Base-by-base conservation (phyloP, 371 early-diverging fungal species). In the Apophysomyces trapeziformis region DNA sequence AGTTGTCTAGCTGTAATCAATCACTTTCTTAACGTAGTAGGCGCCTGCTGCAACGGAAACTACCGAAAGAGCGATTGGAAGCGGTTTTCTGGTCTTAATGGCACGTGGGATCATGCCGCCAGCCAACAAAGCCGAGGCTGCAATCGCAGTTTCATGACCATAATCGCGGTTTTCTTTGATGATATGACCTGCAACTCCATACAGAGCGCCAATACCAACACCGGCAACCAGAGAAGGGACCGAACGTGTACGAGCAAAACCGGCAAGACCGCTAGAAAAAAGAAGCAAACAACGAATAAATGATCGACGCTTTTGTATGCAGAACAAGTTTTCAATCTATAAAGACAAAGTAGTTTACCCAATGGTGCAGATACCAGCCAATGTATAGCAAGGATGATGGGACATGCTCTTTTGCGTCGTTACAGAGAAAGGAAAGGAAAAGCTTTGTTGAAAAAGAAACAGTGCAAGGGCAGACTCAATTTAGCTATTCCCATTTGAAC, bases 181-280 rank as follows among this genome's bases (percentile, higher is more conserved):
- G 37, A 90, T 68, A 65, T 86, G 84, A 7, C 85, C 89, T 21
- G 90, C 85, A 32, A 75, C 68, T 46, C 82, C 85, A 43, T 87
- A 90, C 41, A 87, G 74, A 0, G 82, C 72, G 13, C 87, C 91
- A 50, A 90, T 82, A 41, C 83, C 76, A n/a, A 88, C 58, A 38
- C 91, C 91, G 41, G 91, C 91, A 46, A 82, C 80, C 12, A 89
- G 76, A 14, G 89, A 88, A 21, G 89, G 91, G 4, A 79, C 44
- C 5, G 87, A 88, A 57, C 84, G 81, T 18, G 85, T 80, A 54
- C 69, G 73, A 7, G 76, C 82, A 74, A 84, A 90, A 32, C 90
- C 90, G 61, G 81, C 75, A 68, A 84, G 67, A 60, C 90, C 90
- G 21, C 90, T 89, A 58, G 0, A 57, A 43, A 43, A 32, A 4